phyloP scores from a whole-genome alignment of 208 protist species.

The Tritrichomonas foetus region DNA sequence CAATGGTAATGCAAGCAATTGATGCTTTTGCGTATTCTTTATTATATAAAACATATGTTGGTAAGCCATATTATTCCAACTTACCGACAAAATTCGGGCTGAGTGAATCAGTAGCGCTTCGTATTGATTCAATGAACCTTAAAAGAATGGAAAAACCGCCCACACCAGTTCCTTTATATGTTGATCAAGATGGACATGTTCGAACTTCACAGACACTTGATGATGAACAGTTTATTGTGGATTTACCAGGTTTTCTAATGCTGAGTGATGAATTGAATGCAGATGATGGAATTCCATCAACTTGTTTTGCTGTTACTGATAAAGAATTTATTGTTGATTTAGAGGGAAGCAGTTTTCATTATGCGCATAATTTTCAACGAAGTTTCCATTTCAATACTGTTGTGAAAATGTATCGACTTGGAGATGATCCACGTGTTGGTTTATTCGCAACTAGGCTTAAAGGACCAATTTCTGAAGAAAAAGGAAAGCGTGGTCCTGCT shows the following conservation, averaged over 20 bases:
- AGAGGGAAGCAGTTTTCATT: background rate
- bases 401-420: background rate
- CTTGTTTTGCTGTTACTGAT: constrained; percentile 10
- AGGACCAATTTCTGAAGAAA: constrained; percentile 29
- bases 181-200: background rate
- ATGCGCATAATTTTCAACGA: background rate
- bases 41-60: background rate
- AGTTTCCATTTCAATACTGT: constrained; percentile 18
- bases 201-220: background rate
- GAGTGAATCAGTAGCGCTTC: background rate
- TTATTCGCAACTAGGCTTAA: background rate
- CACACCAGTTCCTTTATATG: background rate
- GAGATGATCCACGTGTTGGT: background rate
- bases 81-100: background rate
- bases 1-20: background rate
- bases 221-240: background rate
- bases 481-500: background rate
- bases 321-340: background rate
- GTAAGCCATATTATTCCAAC: background rate
- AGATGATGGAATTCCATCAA: background rate
- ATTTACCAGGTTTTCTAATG: constrained; percentile 17
- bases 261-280: background rate
- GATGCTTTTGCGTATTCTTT: background rate
- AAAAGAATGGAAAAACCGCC: background rate
- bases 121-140: too few species aligned